Base-by-base conservation (phyloP, 2,329 filamentous ascomycete genomes). In the Stagonosporopsis rhizophila region DNA sequence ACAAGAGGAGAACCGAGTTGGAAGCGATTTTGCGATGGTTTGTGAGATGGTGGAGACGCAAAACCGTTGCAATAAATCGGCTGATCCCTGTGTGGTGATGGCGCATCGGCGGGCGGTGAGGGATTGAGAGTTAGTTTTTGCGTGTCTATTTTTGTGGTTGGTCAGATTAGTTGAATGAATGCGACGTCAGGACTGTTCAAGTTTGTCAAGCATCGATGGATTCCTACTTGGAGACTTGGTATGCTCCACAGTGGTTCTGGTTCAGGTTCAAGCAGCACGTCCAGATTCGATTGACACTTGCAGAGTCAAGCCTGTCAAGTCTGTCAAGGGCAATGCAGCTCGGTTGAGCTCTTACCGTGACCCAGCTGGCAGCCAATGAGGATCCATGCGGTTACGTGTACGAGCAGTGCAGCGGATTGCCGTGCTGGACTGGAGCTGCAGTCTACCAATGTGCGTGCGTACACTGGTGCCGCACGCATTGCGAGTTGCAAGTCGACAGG, bases 31-130 rank as follows among this genome's bases (percentile, higher is more conserved):
- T 58, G 58, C 52, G 46, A 28, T 45, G 37, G 35, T 50, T 50
- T 42, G 52, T 23, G 51, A 38, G 56, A 58, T 28, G 53, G 56
- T 53, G 52, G 55, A 54, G 49, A 42, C 8, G 59, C 59, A 62
- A 52, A 35, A n/a, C 44, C 42, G 57, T 51, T 47, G 58, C 53
- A 59, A 59, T 45, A 44, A 27, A 51, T 58, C 46, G 49, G 48
- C 34, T 52, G 52, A 56, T 46, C 34, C 40, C 19, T 45, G 44
- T 51, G 48, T 56, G 30, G 54, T 56, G 56, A 41, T 48, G 37
- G 47, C 34, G 42, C 35, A 40, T 46, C 38, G 56, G 34, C 40
- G 34, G 49, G 59, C 62, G 58, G 60, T 65, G 60, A 59, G 49
- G 52, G 38, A 27, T 32, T 19, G 17, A 39, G 14, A 32, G 28